A percentile compares a stretch with the other conserved stretches of the same genome.
phyloP scores from a whole-genome alignment of 2,329 filamentous ascomycete genomes.

The Fusarium liriodendri region DNA sequence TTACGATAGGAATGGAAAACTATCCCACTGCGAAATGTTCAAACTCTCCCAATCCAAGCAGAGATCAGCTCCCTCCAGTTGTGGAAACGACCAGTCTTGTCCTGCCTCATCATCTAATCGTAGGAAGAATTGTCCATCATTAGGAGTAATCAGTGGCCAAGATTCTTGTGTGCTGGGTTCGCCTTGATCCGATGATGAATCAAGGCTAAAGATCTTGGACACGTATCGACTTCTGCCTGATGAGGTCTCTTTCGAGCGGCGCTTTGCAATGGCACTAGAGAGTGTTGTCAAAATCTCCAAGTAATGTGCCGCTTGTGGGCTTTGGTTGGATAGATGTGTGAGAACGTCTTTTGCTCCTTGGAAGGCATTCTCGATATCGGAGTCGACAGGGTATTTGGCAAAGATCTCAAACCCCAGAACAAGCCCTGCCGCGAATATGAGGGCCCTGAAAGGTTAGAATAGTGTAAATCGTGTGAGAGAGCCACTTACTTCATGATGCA shows the following conservation, averaged over 20 bases:
- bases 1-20: constrained; percentile 35
- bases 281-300: constrained; percentile 64
- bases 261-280: constrained; percentile 54
- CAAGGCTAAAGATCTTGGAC: constrained; percentile 35
- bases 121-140: background rate
- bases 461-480: fast-evolving
- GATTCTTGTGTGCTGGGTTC: background rate
- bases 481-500: constrained; percentile 66
- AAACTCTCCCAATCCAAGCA: constrained; percentile 40
- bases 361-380: constrained; percentile 61
- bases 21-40: constrained; percentile 42
- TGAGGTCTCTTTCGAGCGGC: constrained; percentile 25
- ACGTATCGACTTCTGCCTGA: constrained; percentile 39
- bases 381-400: constrained; percentile 57
- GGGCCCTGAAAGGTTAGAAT: constrained; percentile 51
- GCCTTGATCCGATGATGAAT: background rate
- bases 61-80: constrained; percentile 32
- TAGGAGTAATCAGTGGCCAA: background rate
- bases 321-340: constrained; percentile 58
- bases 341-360: constrained; percentile 62
- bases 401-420: constrained; percentile 68
- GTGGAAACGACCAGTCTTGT: constrained; percentile 27
- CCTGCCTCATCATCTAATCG: constrained; percentile 12
- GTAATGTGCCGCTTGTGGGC: constrained; percentile 68
- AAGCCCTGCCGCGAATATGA: constrained; percentile 67